Conservation (phyloP, 164 flowering plant genomes). For the Magnolia sinica region DNA sequence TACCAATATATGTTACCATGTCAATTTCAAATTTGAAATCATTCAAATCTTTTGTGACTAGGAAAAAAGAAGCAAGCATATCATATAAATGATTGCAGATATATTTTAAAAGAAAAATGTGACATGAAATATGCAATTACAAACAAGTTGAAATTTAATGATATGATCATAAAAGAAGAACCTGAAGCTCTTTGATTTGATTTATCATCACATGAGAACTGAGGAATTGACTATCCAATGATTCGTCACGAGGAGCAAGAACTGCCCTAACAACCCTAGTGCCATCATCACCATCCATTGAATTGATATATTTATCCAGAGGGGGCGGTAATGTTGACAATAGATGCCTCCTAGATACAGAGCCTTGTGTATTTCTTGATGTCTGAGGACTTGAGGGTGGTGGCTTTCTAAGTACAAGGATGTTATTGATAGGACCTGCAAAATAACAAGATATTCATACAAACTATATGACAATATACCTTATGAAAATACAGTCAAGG, state of each 20-base stretch:
- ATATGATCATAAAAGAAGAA: slow-evolving; percentile 12
- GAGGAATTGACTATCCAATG: slow-evolving; percentile 28
- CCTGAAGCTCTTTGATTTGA: slow-evolving; percentile 74
- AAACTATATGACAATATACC: neutral
- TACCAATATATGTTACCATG: neutral
- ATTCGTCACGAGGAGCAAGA: slow-evolving; percentile 14
- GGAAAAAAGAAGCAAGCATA: neutral
- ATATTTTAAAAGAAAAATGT: too few species aligned
- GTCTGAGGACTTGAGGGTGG: slow-evolving; percentile 13
- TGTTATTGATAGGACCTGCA: slow-evolving; percentile 73
- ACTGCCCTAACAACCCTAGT: slow-evolving; percentile 26
- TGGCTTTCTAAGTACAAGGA: slow-evolving; percentile 43
- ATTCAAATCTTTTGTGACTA: neutral
- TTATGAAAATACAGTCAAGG: neutral
- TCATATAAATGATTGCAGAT: neutral
- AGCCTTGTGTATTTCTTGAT: slow-evolving; percentile 21
- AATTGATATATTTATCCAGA: slow-evolving; percentile 49
- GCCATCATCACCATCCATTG: slow-evolving; percentile 35
- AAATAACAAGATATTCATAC: neutral
- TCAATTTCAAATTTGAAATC: neutral
- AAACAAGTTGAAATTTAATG: neutral
- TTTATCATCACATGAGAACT: slow-evolving; percentile 40
- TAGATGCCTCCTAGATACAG: slow-evolving; percentile 37
- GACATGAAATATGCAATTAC: too few species aligned
- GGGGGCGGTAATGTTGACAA: slow-evolving; percentile 51